A percentile compares a stretch with the other conserved stretches of the same genome.
Evolutionary conservation across 1,284 basidiomycete species (phyloP).

Genomic region (Jaminaea rosea): DNA sequence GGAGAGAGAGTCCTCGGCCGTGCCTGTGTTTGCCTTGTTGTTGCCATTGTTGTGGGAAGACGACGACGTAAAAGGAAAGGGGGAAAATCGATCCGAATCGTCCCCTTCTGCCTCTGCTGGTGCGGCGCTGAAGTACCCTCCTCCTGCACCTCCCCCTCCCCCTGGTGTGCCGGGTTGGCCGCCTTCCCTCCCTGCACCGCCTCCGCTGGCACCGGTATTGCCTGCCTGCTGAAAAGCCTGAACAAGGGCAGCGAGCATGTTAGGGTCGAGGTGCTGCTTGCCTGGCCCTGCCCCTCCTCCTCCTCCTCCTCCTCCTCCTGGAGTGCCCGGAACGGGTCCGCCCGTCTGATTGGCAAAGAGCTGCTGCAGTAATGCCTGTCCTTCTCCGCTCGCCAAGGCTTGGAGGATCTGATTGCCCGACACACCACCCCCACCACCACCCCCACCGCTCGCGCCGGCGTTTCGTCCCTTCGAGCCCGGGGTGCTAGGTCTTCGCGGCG

Average conservation of each 20-base stretch:
- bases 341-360: slow-evolving; percentile 21
- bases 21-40: too few species aligned
- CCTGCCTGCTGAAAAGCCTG: background rate
- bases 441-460: too few species aligned
- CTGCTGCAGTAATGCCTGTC: slow-evolving; percentile 28
- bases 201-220: too few species aligned
- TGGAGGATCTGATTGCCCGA: slow-evolving; percentile 31
- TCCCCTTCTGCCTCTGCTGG: too few species aligned
- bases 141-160: background rate
- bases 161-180: background rate
- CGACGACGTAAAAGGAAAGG: too few species aligned
- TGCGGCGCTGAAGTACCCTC: too few species aligned
- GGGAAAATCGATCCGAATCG: too few species aligned
- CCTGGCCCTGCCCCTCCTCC: slow-evolving; percentile 9
- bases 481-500: background rate
- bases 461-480: too few species aligned
- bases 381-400: slow-evolving; percentile 29
- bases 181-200: background rate
- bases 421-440: slow-evolving; percentile 14
- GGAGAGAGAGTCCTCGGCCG: too few species aligned
- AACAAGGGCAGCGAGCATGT: slow-evolving; percentile 24
- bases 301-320: background rate
- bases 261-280: slow-evolving; percentile 30
- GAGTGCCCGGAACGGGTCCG: too few species aligned
- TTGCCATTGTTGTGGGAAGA: too few species aligned